These are phyloP conservation scores for Xylaria sp. DNA, from an alignment of 495 filamentous ascomycete genomes.

Conservation along the genomic window DNA sequence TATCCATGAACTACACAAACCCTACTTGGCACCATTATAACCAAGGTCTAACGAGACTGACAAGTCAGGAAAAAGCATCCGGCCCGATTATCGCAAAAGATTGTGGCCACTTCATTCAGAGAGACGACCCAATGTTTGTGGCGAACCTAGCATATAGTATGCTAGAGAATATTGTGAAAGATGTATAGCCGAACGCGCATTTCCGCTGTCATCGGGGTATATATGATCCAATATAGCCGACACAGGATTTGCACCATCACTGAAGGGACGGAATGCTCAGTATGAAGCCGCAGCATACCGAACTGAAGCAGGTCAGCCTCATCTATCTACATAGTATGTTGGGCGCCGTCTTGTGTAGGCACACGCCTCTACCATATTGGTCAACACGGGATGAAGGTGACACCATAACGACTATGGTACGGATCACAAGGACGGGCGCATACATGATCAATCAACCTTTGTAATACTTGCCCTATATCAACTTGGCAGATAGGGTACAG, in stretches of 20 bases:
- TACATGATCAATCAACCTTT: constrained; percentile 1
- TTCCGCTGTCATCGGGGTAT: not conserved
- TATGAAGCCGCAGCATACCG: not conserved
- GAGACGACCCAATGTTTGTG: constrained; percentile 65
- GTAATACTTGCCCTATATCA: not conserved
- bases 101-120: constrained; percentile 70
- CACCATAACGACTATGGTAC: not conserved
- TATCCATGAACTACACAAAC: constrained; percentile 61
- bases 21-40: constrained; percentile 65
- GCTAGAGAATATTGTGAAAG: constrained; percentile 31
- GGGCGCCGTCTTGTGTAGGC: not conserved
- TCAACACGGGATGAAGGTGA: not conserved
- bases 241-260: constrained; percentile 4
- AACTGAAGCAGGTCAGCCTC: not conserved
- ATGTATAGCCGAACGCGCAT: not conserved
- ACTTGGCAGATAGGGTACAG: not conserved
- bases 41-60: constrained; percentile 58
- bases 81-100: constrained; percentile 60
- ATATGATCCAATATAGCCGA: not conserved
- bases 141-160: constrained; percentile 53
- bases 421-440: not conserved
- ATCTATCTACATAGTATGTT: not conserved
- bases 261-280: not conserved
- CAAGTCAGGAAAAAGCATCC: constrained; percentile 43
- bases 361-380: not conserved